Evolutionary conservation across 2,329 filamentous ascomycete genomes (phyloP), one percentile per base, ranked within the genome.

Genomic region (Trichoderma afroharzianum): DNA sequence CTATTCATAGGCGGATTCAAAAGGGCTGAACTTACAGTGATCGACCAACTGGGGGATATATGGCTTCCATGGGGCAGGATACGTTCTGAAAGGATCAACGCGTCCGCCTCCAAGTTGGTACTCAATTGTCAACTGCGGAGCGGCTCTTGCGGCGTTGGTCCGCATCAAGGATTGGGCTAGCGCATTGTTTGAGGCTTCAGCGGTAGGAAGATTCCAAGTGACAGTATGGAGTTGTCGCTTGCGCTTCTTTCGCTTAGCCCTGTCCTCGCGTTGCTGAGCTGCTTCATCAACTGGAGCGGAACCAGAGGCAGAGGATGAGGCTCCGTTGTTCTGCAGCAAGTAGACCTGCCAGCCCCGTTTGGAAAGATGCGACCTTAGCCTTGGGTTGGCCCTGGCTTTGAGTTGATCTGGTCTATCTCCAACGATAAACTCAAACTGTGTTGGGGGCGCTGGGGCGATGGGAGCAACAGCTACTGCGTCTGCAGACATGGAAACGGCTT

Each of bases 41-140:
- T 78, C 77, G 7, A 76, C 75, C 58, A 78, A 64, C 4, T 71
- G 72, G 14, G 76, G 76, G 5, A 78, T 73, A 68, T 74, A 73
- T 1, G 73, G 63, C 67, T 66, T 39, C 73, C 74, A 76, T 32
- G 72, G 72, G 6, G 71, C 73, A 9, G 77, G 76, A 71, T 77
- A 75, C 4, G 76, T 71, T 39, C 71, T 72, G 70, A 78, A 78
- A 5, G 77, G 76, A 71, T 78, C 76, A 26, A 76, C 73, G 8
- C 76, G 74, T 24, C 74, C 75, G 39, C 75, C 76, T 21, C 76
- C 76, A 7, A 77, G 75, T n/a, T 68, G 64, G 30, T 68, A 72
- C 26, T 78, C 76, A 7, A 76, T 74, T 21, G 62, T 24, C 24
- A 57, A 9, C 7, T 39, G n/a, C 32, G 26, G 47, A 24, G 50